phyloP scores from a whole-genome alignment of 495 filamentous ascomycete species.

The Cercophora scortea region DNA sequence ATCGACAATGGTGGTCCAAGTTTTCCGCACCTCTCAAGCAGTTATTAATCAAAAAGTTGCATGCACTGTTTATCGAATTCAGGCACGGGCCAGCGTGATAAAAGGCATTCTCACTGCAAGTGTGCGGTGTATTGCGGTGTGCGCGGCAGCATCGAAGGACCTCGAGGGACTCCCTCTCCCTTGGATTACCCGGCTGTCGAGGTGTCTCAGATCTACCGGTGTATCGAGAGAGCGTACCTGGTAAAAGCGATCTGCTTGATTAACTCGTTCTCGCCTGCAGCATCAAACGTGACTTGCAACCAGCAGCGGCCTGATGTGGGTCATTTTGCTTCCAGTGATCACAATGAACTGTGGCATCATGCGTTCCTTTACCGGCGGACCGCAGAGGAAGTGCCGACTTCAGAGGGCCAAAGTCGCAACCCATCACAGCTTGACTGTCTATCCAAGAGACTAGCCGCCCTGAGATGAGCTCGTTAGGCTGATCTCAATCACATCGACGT shows the following conservation, averaged over 20 bases:
- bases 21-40: no score
- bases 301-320: neutral
- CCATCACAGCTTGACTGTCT: neutral
- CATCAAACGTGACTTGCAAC: conserved; percentile 1
- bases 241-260: neutral
- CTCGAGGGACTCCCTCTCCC: neutral
- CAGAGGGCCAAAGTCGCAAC: neutral
- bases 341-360: no score
- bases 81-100: conserved; percentile 7
- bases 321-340: no score
- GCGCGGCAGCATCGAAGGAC: conserved; percentile 2
- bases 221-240: neutral
- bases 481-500: neutral
- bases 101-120: neutral
- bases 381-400: neutral
- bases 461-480: no score
- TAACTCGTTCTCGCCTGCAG: no score
- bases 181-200: neutral
- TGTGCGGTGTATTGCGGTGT: neutral
- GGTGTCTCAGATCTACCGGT: neutral
- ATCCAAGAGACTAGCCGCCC: neutral
- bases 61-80: conserved; percentile 4
- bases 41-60: conserved; percentile 1
- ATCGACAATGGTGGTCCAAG: no score
- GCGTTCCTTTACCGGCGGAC: neutral